Percentiles rank a stretch among this genome's conserved stretches.
phyloP scores from a whole-genome alignment of 1,284 basidiomycete species.

The Naganishia albida region DNA sequence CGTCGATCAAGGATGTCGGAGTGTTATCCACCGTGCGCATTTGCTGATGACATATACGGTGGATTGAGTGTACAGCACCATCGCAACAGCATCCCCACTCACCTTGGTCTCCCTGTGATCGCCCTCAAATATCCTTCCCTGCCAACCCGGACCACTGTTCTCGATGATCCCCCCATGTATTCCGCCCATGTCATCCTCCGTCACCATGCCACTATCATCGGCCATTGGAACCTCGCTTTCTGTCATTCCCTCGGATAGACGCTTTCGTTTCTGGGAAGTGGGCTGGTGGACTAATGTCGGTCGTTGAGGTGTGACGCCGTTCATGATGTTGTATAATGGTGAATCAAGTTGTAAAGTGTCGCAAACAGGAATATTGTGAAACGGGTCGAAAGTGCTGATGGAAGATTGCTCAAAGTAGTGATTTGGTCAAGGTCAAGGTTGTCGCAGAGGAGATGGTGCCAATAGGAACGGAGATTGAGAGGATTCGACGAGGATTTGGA shows the following conservation, averaged over 20 bases:
- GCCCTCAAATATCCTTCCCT: conserved; percentile 18
- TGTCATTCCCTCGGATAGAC: conserved; percentile 4
- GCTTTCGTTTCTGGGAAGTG: conserved; percentile 24
- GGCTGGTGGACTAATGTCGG: conserved; percentile 20
- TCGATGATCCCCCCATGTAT: conserved; percentile 19
- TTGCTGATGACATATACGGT: conserved; percentile 2
- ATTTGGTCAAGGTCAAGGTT: too few species aligned
- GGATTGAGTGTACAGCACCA: not conserved
- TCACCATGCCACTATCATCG: conserved; percentile 20
- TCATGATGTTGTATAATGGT: not conserved
- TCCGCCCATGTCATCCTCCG: conserved; percentile 21
- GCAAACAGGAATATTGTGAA: too few species aligned
- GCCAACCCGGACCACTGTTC: conserved; percentile 15
- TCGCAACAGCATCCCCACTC: not conserved
- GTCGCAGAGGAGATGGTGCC: too few species aligned
- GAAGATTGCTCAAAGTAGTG: too few species aligned
- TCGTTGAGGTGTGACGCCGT: conserved; percentile 22
- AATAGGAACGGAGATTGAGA: not conserved
- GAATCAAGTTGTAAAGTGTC: too few species aligned
- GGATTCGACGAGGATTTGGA: not conserved
- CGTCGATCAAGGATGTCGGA: conserved; percentile 14
- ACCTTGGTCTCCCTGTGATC: conserved; percentile 26
- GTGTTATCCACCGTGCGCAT: conserved; percentile 26
- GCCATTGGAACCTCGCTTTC: not conserved
- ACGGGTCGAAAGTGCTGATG: too few species aligned